Base-by-base conservation (phyloP, 2,329 filamentous ascomycete species). In the Fusarium sp. region DNA sequence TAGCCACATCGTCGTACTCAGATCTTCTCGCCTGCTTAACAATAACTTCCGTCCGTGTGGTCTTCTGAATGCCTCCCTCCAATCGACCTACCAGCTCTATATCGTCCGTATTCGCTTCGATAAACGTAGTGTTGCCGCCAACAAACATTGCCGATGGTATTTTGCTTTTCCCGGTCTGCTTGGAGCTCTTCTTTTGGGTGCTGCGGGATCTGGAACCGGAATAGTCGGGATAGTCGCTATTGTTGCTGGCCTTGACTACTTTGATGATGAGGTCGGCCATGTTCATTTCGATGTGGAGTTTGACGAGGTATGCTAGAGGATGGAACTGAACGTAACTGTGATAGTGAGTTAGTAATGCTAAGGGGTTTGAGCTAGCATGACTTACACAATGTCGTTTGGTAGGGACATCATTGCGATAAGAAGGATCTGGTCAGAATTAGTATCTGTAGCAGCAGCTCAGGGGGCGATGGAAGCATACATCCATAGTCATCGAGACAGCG, bases 261-360 rank as follows among this genome's bases (percentile, higher is more conserved):
- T 82, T 83, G 39, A 77, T 84, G 74, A 88, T 88, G 47, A 88
- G 83, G 45, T 85, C 85, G 58, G 87, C 85, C 85, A 88, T 87
- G 47, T 83, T 84, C 82, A 88, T 84, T 73, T 88, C 86, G 72
- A 88, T 88, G 69, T 88, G 85, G 22, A 88, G 82, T 63, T 88
- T 88, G 65, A 87, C 85, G 24, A 87, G 81, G 75, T 87, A 88
- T 6, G 85, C 86, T 10, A 88, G 80, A 3, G 86, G 86, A 42
- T 88, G 85, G 77, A 88, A 87, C 69, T 87, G 85, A 32, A 87
- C 82, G 72, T 79, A 81, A 38, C 81, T 80, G 32, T 59, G 20
- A 36, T 8, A 6, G 20, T 10, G 18, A 13, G 22, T 77, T 36
- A 73, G 69, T 18, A 10, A 14, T n/a, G 30, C 35, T 8, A 6